Evolutionary conservation across 2,329 filamentous ascomycete species (phyloP), one percentile per base, ranked within the genome.

Genomic region (Aspergillus melleus): DNA sequence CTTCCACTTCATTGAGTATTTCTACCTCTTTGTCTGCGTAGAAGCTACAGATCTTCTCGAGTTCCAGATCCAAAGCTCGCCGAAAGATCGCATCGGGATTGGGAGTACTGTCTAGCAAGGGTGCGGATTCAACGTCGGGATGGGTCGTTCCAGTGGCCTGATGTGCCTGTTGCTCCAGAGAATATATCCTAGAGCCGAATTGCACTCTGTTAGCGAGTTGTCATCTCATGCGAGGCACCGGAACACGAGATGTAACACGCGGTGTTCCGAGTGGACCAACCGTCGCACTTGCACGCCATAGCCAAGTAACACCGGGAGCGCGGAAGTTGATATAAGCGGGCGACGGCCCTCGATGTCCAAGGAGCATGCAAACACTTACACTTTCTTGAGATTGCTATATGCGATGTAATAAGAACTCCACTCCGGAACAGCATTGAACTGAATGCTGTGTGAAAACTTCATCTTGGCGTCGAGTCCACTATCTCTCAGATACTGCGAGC

Each of bases 371-470:
- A 11, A 14, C 44, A 83, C 90, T 72, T 77, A 96, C 92, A 97
- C 85, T 83, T 99, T 99, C 84, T 99, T 99, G 69, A 99, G 85
- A 73, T 97, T 98, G 80, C 93, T 97, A 79, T 99, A 99, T 61
- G 93, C 91, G 73, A 99, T 96, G 78, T 99, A 99, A 78, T 98
- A 88, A 71, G 89, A 93, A 81, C 92, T 97, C 95, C 95, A 99
- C 79, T 99, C 95, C n/a, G 95, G 95, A 69, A 99, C 95, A 64
- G 95, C 93, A 81, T 99, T 99, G 81, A 99, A 99, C 83, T 99
- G 95, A 70, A 99, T 89, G 79, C 94, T 98, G 77, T 99, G 95
- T 19, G 94, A 98, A 84, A 99, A 99, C 88, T 98, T 98, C 95
- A 99, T 99, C 74, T 92, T 91, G 87, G 90, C 88, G 66, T 83